phyloP scores from a whole-genome alignment of 257 asterid genomes.

The Solanum arcanum region DNA sequence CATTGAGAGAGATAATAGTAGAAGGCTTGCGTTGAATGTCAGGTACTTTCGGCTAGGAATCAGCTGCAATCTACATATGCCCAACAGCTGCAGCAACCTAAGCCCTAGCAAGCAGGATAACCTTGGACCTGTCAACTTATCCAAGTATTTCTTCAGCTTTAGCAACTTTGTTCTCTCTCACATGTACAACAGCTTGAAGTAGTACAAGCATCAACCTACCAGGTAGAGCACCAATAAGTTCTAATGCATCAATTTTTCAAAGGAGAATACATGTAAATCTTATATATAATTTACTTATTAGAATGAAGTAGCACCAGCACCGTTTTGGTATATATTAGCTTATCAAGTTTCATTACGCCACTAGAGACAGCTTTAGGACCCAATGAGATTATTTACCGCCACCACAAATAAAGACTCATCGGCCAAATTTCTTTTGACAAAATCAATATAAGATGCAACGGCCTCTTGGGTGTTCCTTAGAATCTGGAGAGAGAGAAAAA shows the following conservation, averaged over 20 bases:
- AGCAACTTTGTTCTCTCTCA: slow-evolving; percentile 80
- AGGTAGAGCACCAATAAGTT: slow-evolving; percentile 69
- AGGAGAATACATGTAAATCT: background rate
- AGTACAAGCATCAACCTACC: slow-evolving; percentile 55
- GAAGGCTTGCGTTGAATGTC: slow-evolving; percentile 47
- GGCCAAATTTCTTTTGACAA: slow-evolving; percentile 15
- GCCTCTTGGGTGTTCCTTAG: too few relatives aligned
- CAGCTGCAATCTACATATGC: too few relatives aligned
- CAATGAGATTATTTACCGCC: slow-evolving; percentile 59
- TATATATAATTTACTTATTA: slow-evolving; percentile 43
- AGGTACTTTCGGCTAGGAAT: too few relatives aligned
- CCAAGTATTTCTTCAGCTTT: background rate
- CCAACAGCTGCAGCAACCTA: too few relatives aligned
- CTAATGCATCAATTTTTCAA: background rate
- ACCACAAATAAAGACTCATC: slow-evolving; percentile 73
- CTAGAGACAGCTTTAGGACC: slow-evolving; percentile 81
- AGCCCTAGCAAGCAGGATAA: too few relatives aligned
- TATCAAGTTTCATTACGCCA: slow-evolving; percentile 84
- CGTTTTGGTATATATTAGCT: slow-evolving; percentile 63
- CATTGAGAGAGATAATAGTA: slow-evolving; percentile 70
- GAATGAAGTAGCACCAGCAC: slow-evolving; percentile 68
- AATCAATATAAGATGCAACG: too few relatives aligned
- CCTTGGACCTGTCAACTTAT: too few relatives aligned
- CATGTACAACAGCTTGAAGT: slow-evolving; percentile 85
- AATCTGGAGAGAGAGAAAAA: too few relatives aligned